Evolutionary conservation across 2,329 filamentous ascomycete genomes (phyloP).

Genomic region (Trichophyton schoenleinii): DNA sequence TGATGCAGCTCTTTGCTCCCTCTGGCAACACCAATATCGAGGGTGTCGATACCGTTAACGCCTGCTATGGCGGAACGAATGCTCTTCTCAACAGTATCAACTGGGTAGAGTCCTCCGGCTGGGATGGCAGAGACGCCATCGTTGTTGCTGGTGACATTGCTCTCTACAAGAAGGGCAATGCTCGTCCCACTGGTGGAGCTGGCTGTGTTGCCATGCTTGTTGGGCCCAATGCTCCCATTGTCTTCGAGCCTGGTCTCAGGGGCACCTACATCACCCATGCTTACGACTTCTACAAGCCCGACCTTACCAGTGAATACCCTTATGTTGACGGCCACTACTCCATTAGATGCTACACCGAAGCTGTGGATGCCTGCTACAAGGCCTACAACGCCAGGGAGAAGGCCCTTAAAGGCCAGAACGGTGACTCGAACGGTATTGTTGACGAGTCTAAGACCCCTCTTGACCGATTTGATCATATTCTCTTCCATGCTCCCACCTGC

Average conservation of each 20-base stretch:
- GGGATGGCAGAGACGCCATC: constrained; percentile 69
- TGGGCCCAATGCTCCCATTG: constrained; percentile 60
- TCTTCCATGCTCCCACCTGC: constrained; percentile 77
- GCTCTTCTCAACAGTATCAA: constrained; percentile 65
- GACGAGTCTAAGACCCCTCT: constrained; percentile 48
- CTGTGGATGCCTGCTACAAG: constrained; percentile 65
- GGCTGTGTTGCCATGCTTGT: constrained; percentile 63
- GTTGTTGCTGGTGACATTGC: constrained; percentile 68
- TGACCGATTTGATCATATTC: constrained; percentile 71
- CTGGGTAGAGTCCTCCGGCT: constrained; percentile 75
- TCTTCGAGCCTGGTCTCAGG: constrained; percentile 60
- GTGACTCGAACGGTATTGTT: constrained; percentile 17
- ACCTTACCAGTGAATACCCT: constrained; percentile 69
- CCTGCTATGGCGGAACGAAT: constrained; percentile 72
- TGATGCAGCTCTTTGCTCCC: constrained; percentile 64
- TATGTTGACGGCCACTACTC: constrained; percentile 71
- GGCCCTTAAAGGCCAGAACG: constrained; percentile 40
- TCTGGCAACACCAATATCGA: constrained; percentile 63
- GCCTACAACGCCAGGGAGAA: constrained; percentile 65
- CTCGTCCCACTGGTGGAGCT: constrained; percentile 63
- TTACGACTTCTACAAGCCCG: constrained; percentile 79
- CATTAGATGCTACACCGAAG: constrained; percentile 61
- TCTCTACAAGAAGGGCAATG: constrained; percentile 66
- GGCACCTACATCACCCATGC: constrained; percentile 68
- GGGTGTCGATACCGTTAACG: constrained; percentile 66